Conservation (phyloP, 2,329 filamentous ascomycete species). For the Cladophialophora exuberans region DNA sequence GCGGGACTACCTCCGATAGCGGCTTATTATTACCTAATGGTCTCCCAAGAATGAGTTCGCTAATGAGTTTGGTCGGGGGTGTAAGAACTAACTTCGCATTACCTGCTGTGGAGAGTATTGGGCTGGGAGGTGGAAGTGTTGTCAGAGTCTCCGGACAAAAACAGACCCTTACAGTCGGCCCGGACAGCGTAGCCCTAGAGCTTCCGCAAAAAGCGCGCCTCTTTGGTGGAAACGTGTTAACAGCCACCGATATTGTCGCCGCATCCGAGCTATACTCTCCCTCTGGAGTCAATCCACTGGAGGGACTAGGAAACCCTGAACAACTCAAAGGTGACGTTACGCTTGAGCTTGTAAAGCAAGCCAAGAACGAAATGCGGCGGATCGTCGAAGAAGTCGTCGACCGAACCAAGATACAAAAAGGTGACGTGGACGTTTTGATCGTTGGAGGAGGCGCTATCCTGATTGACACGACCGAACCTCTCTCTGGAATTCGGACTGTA, state of each 20-base stretch:
- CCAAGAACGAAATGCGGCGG: slow-evolving; percentile 48
- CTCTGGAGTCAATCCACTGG: background rate
- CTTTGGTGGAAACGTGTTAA: slow-evolving; percentile 61
- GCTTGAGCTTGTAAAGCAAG: slow-evolving; percentile 38
- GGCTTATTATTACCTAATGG: slow-evolving; percentile 64
- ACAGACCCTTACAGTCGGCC: slow-evolving; percentile 50
- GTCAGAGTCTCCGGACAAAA: slow-evolving; percentile 44
- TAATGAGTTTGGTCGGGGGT: slow-evolving; percentile 65
- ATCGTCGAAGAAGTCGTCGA: slow-evolving; percentile 63
- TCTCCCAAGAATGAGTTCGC: slow-evolving; percentile 65
- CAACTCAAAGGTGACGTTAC: slow-evolving; percentile 16
- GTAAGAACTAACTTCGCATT: slow-evolving; percentile 66
- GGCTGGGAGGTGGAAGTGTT: slow-evolving; percentile 57
- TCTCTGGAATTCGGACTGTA: slow-evolving; percentile 60
- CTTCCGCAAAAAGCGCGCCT: slow-evolving; percentile 58
- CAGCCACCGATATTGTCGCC: slow-evolving; percentile 55
- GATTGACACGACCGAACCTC: slow-evolving; percentile 51
- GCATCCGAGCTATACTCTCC: slow-evolving; percentile 34
- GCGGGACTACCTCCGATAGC: slow-evolving; percentile 68
- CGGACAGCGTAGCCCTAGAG: slow-evolving; percentile 65
- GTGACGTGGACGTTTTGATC: slow-evolving; percentile 62
- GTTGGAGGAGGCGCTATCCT: slow-evolving; percentile 67
- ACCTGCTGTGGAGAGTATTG: slow-evolving; percentile 61
- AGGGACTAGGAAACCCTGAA: background rate
- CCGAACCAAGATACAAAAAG: slow-evolving; percentile 65